These are phyloP conservation scores for Colletotrichum aenigma DNA, from an alignment of 2,329 filamentous ascomycete species.

Conservation along the genomic window DNA sequence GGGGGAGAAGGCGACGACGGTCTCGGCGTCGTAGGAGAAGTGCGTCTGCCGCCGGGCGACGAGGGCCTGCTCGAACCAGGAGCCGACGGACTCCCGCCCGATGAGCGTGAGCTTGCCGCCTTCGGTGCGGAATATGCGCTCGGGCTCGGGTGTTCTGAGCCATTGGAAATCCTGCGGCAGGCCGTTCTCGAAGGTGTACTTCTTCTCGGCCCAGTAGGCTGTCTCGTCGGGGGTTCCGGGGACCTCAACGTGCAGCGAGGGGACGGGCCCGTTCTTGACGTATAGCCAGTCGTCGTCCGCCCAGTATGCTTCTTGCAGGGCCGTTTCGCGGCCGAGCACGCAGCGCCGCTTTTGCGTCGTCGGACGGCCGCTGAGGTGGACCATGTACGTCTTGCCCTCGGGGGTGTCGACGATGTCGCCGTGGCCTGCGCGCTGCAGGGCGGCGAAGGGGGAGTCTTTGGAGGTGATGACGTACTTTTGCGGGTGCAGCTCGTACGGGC, in stretches of 20 bases:
- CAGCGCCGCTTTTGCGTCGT: slow-evolving; percentile 56
- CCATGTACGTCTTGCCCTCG: slow-evolving; percentile 57
- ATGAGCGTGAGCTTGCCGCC: slow-evolving; percentile 46
- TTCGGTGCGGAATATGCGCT: slow-evolving; percentile 51
- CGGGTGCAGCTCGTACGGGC: slow-evolving; percentile 66
- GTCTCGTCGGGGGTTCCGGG: slow-evolving; percentile 51
- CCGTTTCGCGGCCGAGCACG: slow-evolving; percentile 59
- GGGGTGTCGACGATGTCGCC: slow-evolving; percentile 59
- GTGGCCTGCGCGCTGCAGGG: slow-evolving; percentile 58
- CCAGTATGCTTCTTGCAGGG: slow-evolving; percentile 66
- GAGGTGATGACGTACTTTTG: slow-evolving; percentile 61
- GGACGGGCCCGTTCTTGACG: slow-evolving; percentile 61
- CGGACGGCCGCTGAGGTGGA: slow-evolving; percentile 57
- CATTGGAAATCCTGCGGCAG: slow-evolving; percentile 61
- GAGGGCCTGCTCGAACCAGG: slow-evolving; percentile 63
- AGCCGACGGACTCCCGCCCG: slow-evolving; percentile 58
- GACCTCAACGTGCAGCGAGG: slow-evolving; percentile 56
- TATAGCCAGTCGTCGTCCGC: slow-evolving; percentile 67
- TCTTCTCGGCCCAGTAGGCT: slow-evolving; percentile 52
- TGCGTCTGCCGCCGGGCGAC: slow-evolving; percentile 60
- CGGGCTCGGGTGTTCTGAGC: slow-evolving; percentile 59
- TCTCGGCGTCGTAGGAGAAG: slow-evolving; percentile 67
- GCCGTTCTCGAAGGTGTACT: slow-evolving; percentile 49
- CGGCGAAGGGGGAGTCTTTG: slow-evolving; percentile 51
- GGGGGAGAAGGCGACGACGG: slow-evolving; percentile 56